Conservation (phyloP, 495 filamentous ascomycete genomes). For the Penicillium mononematosum region DNA sequence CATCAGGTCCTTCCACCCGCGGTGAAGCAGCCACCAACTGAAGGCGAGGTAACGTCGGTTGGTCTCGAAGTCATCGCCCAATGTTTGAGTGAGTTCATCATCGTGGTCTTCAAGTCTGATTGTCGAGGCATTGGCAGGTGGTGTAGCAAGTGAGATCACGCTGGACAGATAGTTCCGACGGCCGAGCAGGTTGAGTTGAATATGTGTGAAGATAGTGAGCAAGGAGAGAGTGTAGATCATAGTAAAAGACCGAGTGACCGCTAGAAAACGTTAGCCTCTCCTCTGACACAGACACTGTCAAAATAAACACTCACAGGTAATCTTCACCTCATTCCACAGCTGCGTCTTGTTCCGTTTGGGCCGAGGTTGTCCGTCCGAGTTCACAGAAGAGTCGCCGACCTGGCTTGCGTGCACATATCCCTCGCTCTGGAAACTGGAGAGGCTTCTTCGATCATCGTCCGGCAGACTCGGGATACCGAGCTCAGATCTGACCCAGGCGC, state of each 20-base stretch:
- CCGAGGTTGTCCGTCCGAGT: constrained; percentile 38
- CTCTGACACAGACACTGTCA: background rate
- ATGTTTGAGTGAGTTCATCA: constrained; percentile 73
- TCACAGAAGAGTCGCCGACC: constrained; percentile 51
- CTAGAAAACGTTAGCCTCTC: constrained; percentile 42
- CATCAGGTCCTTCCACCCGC: constrained; percentile 81
- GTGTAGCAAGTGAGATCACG: constrained; percentile 82
- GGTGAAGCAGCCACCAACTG: constrained; percentile 96
- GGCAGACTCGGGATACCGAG: constrained; percentile 74
- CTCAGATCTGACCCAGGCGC: constrained; percentile 59
- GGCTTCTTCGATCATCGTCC: constrained; percentile 78
- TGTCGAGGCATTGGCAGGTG: constrained; percentile 52
- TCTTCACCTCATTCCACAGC: constrained; percentile 97
- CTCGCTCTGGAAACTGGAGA: constrained; percentile 73
- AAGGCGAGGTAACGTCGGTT: constrained; percentile 93
- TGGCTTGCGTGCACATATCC: constrained; percentile 79
- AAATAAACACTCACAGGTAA: constrained; percentile 66
- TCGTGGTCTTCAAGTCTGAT: constrained; percentile 90
- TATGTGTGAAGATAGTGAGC: constrained; percentile 86
- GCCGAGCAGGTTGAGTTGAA: constrained; percentile 96
- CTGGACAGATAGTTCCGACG: constrained; percentile 92
- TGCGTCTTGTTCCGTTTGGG: constrained; percentile 81
- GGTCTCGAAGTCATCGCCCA: constrained; percentile 89
- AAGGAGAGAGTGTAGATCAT: constrained; percentile 88
- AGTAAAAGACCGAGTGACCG: constrained; percentile 86